Evolutionary conservation across 768 basidiomycete species (phyloP), one percentile per base, ranked within the genome.

Genomic region (Tricholoma matsutake): DNA sequence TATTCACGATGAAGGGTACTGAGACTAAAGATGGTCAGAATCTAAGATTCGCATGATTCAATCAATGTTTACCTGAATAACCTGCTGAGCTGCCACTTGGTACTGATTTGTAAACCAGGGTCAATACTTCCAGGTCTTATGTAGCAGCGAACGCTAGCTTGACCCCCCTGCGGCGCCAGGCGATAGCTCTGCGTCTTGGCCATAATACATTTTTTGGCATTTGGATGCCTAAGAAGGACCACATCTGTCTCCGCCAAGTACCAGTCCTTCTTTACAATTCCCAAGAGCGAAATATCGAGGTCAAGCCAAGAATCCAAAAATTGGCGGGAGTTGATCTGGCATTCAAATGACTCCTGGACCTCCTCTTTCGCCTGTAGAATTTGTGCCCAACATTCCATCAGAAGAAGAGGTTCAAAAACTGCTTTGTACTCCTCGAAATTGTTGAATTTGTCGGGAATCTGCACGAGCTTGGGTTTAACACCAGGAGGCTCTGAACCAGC

Each of bases 1-100:
- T 94, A 99, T 76, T 99, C 97, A 49, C 97, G 88, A 66, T 94
- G 86, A 25, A 96, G 78, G 0, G 97, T 99, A 63, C 88, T 92
- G 65, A 99, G 76, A 63, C 97, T 99, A 55, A 52, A 51, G 41
- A 56, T 32, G 54, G 58, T 53, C n/a, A 56, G 35, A 10, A 10
- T 28, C 41, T 56, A 10, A 18, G 51, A 34, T 2, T 45, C 3
- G 37, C 58, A 57, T 20, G 32, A 4, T 28, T 28, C 11, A 25
- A 59, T 28, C 11, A 25, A 59, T 25, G 49, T 84, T 62, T 66
- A 95, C 96, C 91, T 91, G 62, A 94, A 83, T 16, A 96, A 83
- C 71, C 93, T 96, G 65, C 81, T 83, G 45, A 98, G 58, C 41
- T 77, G 75, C 93, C 96, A 98, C 39, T 78, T 75, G 0, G 87